These are phyloP conservation scores for Zoysia matrella DNA, from an alignment of 202 grass and related monocot genomes.

Conservation along the genomic window DNA sequence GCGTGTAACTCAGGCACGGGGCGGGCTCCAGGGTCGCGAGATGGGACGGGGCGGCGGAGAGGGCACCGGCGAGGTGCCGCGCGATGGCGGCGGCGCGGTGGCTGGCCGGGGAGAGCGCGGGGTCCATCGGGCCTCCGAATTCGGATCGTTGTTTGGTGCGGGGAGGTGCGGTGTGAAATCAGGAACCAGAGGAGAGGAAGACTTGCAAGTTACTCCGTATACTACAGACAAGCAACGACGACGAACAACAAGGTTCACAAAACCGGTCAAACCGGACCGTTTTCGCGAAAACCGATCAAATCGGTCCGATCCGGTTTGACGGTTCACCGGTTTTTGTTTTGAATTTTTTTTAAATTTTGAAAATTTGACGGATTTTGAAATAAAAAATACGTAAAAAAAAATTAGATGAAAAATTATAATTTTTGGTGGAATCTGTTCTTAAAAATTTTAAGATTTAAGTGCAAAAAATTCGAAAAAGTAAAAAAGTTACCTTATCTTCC, in stretches of 20 bases:
- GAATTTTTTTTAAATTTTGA: too few relatives aligned
- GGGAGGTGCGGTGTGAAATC: not conserved
- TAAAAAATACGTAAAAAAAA: too few relatives aligned
- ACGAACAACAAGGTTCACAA: not conserved
- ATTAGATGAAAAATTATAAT: too few relatives aligned
- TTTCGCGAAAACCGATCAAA: too few relatives aligned
- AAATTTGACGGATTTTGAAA: too few relatives aligned
- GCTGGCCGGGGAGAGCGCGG: slow-evolving; percentile 30
- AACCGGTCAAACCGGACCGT: too few relatives aligned
- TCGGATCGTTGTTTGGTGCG: not conserved
- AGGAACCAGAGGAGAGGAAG: not conserved
- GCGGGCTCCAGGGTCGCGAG: slow-evolving; percentile 2
- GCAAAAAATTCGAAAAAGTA: too few relatives aligned
- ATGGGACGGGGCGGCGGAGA: not conserved
- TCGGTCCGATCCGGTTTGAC: too few relatives aligned
- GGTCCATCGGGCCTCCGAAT: slow-evolving; percentile 43
- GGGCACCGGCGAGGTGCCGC: slow-evolving; percentile 41
- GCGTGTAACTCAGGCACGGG: slow-evolving; percentile 61
- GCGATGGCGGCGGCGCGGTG: slow-evolving; percentile 57
- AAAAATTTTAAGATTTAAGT: too few relatives aligned
- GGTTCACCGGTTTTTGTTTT: too few relatives aligned
- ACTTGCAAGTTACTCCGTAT: not conserved
- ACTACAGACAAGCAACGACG: not conserved
- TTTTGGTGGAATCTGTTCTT: too few relatives aligned
- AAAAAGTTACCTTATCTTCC: too few relatives aligned